A percentile compares a stretch with the other conserved stretches of the same genome.
These are phyloP conservation scores for Omphalea diandra DNA, from an alignment of 441 rosid species.

Conservation along the genomic window DNA sequence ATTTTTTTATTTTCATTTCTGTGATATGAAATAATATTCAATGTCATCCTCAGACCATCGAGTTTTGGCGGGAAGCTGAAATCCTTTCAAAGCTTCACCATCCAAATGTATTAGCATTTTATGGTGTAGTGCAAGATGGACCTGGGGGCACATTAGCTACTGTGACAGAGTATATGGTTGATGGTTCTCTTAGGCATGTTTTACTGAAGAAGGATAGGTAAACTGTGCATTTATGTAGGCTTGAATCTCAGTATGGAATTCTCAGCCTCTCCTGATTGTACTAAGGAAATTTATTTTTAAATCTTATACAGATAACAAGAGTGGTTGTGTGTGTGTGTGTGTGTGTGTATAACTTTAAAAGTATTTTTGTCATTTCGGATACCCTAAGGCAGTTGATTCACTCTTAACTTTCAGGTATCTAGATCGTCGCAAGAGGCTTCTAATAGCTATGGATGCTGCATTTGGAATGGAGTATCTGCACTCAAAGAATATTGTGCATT, in stretches of 20 bases:
- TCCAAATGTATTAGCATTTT: conserved; percentile 94
- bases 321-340: too few species aligned
- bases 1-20: neutral
- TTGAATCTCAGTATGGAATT: too few species aligned
- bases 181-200: conserved; percentile 97
- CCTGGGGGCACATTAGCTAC: conserved; percentile 95
- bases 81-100: conserved; percentile 92
- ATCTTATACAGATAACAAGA: neutral
- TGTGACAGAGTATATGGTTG: conserved; percentile 95
- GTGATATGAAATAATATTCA: too few species aligned
- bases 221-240: too few species aligned
- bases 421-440: conserved; percentile 84
- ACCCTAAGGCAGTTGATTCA: neutral
- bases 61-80: conserved; percentile 99
- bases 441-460: conserved; percentile 99
- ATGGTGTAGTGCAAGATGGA: conserved; percentile 96
- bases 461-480: conserved; percentile 99
- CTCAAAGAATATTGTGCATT: conserved; percentile 91
- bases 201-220: conserved; percentile 93
- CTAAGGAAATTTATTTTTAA: neutral
- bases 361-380: neutral
- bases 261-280: conserved; percentile 16
- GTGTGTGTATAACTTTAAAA: neutral
- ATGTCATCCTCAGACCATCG: conserved; percentile 70
- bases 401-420: conserved; percentile 57